These are phyloP conservation scores for Dactylis glomerata DNA, from an alignment of 176 grass and related monocot species.

Conservation along the genomic window DNA sequence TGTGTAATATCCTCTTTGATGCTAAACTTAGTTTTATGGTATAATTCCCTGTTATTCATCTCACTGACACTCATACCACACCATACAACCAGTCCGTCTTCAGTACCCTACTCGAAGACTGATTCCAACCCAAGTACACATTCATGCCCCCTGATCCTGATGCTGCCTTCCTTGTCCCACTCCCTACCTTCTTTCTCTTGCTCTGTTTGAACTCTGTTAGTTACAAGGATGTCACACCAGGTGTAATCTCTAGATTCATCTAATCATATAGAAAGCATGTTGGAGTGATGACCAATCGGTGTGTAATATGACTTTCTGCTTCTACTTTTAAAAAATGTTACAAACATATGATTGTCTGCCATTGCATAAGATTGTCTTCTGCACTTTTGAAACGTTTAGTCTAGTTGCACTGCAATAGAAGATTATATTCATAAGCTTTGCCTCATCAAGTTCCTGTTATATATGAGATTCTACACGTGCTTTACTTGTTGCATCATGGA, in stretches of 20 bases:
- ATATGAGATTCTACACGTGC: background rate
- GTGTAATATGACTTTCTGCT: background rate
- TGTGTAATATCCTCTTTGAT: background rate
- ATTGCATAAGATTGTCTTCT: background rate
- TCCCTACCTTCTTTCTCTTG: background rate
- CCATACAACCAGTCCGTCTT: background rate
- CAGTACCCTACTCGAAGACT: background rate
- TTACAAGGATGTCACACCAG: background rate
- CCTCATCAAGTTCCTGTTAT: background rate
- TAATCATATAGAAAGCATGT: background rate
- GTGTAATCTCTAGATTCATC: conserved; percentile 8
- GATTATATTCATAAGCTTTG: background rate
- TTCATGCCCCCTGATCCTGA: background rate
- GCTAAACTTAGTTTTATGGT: background rate
- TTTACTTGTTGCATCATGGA: background rate
- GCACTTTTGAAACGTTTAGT: background rate
- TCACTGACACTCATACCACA: background rate
- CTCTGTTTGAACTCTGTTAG: background rate
- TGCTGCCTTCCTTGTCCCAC: background rate
- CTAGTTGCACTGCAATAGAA: background rate
- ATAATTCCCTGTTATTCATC: background rate
- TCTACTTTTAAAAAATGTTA: background rate
- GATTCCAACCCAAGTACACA: background rate
- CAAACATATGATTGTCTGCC: background rate
- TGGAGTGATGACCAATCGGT: background rate